phyloP scores from a whole-genome alignment of 2,329 filamentous ascomycete genomes.

The Fusarium sp. region DNA sequence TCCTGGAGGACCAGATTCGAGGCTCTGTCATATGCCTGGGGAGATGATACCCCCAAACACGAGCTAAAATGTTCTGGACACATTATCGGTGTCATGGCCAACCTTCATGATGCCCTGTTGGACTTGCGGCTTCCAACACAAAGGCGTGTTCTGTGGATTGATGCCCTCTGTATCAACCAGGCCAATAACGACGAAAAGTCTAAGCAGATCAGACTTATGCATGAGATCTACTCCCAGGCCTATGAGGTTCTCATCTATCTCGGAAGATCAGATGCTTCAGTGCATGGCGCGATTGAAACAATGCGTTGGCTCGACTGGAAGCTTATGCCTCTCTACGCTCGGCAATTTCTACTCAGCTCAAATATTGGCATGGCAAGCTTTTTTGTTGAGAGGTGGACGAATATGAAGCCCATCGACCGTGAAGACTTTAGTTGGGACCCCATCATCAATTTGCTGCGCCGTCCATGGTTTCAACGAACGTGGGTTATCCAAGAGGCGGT shows the following conservation, averaged over 20 bases:
- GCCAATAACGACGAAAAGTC: background rate
- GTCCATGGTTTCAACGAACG: background rate
- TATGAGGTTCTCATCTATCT: background rate
- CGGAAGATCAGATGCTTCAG: background rate
- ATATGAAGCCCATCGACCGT: rapidly evolving
- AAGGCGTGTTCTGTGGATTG: rapidly evolving
- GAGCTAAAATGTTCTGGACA: rapidly evolving
- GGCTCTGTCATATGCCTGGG: background rate
- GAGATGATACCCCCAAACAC: rapidly evolving
- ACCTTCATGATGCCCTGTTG: rapidly evolving
- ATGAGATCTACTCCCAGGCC: background rate
- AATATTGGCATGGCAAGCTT: background rate
- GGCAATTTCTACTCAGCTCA: rapidly evolving
- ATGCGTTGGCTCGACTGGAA: background rate
- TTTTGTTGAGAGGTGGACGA: rapidly evolving
- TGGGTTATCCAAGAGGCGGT: background rate
- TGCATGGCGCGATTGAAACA: rapidly evolving
- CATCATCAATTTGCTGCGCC: rapidly evolving
- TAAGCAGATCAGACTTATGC: rapidly evolving
- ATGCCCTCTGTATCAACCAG: rapidly evolving
- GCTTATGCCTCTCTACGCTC: rapidly evolving
- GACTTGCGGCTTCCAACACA: background rate
- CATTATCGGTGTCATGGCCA: rapidly evolving
- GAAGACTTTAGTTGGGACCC: rapidly evolving
- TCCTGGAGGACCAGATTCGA: background rate